phyloP scores from a whole-genome alignment of 2,329 filamentous ascomycete genomes.

The Ilyonectria destructans region DNA sequence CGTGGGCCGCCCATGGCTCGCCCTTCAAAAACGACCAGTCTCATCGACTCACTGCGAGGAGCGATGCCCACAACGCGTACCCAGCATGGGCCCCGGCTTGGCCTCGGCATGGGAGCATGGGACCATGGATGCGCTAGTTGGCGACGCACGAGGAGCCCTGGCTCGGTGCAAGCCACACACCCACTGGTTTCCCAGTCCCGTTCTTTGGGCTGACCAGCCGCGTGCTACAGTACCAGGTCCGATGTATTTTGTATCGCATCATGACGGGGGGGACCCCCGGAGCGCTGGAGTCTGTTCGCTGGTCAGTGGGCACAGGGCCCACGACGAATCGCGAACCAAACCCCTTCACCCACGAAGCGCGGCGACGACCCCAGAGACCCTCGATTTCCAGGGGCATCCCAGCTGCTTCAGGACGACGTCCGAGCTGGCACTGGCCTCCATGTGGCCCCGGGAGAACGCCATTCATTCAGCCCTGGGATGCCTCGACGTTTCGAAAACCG shows the following conservation, averaged over 20 bases:
- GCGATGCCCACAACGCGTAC: constrained; percentile 19
- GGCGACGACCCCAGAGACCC: constrained; percentile 22
- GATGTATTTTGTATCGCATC: constrained; percentile 17
- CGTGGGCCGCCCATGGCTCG: constrained; percentile 10
- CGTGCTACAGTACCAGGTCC: constrained; percentile 6
- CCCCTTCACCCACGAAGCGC: constrained; percentile 5
- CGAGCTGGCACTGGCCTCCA: constrained; percentile 35
- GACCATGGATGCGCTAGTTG: constrained; percentile 43
- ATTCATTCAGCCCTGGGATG: constrained; percentile 30
- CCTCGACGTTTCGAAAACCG: constrained; percentile 30
- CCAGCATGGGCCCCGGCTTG: constrained; percentile 35
- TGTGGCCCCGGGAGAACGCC: constrained; percentile 27
- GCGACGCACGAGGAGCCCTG: constrained; percentile 53
- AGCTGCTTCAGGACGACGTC: constrained; percentile 32
- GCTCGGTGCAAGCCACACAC: constrained; percentile 47
- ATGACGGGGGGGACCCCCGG: constrained; percentile 9
- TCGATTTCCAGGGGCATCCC: constrained; percentile 27
- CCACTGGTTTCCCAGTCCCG: constrained; percentile 40
- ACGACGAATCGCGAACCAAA: constrained; percentile 1
- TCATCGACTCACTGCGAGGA: constrained; percentile 19
- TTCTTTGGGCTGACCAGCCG: constrained; percentile 39
- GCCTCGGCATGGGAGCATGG: constrained; percentile 42
- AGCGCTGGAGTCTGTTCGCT: constrained; percentile 14
- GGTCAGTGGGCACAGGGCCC: neutral
- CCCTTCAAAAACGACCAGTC: constrained; percentile 29